Evolutionary conservation across 257 asterid genomes (phyloP).

Genomic region (Solanum commersonii): DNA sequence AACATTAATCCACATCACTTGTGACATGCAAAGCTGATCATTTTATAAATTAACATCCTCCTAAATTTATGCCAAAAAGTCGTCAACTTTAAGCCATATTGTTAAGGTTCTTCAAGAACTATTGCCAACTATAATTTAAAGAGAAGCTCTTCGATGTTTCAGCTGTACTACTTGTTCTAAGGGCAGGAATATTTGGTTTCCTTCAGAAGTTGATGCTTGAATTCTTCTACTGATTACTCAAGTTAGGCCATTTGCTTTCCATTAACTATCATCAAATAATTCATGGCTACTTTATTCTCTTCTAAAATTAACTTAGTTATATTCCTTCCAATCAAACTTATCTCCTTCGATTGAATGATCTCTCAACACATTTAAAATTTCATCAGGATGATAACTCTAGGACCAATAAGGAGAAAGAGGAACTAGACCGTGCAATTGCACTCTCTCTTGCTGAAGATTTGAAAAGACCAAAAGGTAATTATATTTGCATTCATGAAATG

Average conservation of each 20-base stretch:
- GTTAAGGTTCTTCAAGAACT: background rate
- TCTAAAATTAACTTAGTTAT: background rate
- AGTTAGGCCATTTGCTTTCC: background rate
- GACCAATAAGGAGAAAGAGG: constrained; percentile 52
- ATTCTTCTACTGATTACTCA: background rate
- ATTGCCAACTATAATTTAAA: background rate
- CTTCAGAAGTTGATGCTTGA: background rate
- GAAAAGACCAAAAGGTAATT: constrained; percentile 58
- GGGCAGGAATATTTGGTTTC: background rate
- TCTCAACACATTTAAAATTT: background rate
- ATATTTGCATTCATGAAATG: background rate
- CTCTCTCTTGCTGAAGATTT: constrained; percentile 73
- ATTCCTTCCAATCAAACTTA: background rate
- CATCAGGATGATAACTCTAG: constrained; percentile 62
- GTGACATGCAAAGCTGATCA: background rate
- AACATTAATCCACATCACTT: background rate
- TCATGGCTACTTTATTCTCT: background rate
- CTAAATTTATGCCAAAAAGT: background rate
- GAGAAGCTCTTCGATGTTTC: background rate
- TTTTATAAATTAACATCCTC: background rate
- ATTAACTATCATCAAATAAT: background rate
- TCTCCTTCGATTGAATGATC: background rate
- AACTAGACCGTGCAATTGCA: constrained; percentile 84
- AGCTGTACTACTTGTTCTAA: background rate
- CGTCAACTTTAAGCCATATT: background rate